Evolutionary conservation across 352 stramenopile genomes (phyloP), one percentile per base, ranked within the genome.

Genomic region (Phytophthora ohioensis): DNA sequence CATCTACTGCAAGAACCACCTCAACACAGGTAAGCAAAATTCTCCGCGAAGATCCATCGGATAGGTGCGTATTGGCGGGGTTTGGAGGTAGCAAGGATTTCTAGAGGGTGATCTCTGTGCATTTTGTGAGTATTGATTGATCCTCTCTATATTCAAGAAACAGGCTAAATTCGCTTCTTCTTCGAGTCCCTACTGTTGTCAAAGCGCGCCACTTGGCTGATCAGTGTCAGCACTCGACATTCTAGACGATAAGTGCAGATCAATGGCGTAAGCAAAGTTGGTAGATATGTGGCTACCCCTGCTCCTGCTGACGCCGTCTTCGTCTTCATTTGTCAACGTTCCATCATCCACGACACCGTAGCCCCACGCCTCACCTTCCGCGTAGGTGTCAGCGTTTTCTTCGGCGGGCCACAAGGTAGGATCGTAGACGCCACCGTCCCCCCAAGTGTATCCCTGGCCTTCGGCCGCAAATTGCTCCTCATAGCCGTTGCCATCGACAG

Each of bases 251-350:
- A 65, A 66, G 39, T 66, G 69, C 35, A 90, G 56, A 56, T 90
- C 81, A 34, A 91, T 90, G 43, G 72, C 76, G 55, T 91, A 90
- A 27, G 64, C 73, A 12, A 79, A 90, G 51, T 86, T 77, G 15
- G 80, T 88, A 6, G 79, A 85, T 43, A 83, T 77, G 38, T 66
- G 66, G 17, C 45, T 56, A 41, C 2, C 52, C 6, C 49, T 52
- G 9, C 31, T 32, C n/a, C 43, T 61, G 11, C n/a, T 60, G 17
- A n/a, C 21, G 15, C 41, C 30, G 57, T 35, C 47, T 30, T 51
- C 49, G 8, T 75, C 67, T 72, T 67, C 57, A 51, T 51, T 53
- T 45, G 48, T 8, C 31, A 35, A 17, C 11, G 45, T 31, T 54
- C 42, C 41, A 13, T 67, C 56, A 53, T 71, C 54, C 8, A 53